Evolutionary conservation across 2,329 filamentous ascomycete genomes (phyloP).

Genomic region (Bipolaris zeicola): DNA sequence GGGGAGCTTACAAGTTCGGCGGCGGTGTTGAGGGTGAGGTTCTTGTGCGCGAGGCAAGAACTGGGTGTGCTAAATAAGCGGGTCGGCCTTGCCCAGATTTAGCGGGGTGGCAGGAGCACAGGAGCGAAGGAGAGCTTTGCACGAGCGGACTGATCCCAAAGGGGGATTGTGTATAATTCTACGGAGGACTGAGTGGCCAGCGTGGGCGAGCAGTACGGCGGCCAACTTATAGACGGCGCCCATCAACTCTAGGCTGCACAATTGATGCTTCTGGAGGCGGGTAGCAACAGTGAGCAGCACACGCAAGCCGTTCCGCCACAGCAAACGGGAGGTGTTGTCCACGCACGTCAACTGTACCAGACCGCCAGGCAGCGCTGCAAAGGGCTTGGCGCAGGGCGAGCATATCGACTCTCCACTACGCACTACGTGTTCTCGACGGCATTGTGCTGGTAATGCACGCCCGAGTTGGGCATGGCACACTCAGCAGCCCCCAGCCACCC

Average conservation of each 20-base stretch:
- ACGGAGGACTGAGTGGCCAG: constrained; percentile 5
- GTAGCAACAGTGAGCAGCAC: constrained; percentile 12
- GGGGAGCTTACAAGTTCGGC: constrained; percentile 43
- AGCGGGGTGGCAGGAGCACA: constrained; percentile 43
- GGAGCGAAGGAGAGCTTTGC: constrained; percentile 31
- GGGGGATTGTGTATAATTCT: constrained; percentile 14
- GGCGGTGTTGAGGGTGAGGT: constrained; percentile 43
- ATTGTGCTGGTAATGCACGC: constrained; percentile 23
- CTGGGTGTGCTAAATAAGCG: constrained; percentile 51
- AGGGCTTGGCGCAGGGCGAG: constrained; percentile 28
- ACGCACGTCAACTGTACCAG: constrained; percentile 24
- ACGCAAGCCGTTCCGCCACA: constrained; percentile 48
- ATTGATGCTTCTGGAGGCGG: constrained; percentile 16
- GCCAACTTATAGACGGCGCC: constrained; percentile 21
- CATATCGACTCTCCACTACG: constrained; percentile 18
- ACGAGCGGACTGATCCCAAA: constrained; percentile 25
- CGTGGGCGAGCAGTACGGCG: not conserved
- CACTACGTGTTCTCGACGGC: constrained; percentile 31
- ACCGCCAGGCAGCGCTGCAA: constrained; percentile 33
- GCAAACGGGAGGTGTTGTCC: constrained; percentile 25
- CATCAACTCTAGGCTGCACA: constrained; percentile 34
- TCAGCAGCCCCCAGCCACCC: constrained; percentile 36
- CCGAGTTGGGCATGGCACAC: constrained; percentile 14
- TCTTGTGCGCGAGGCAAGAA: constrained; percentile 49
- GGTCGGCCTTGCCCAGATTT: constrained; percentile 49